Evolutionary conservation across 192 early-diverging fungal species (phyloP), one percentile per base, ranked within the genome.

Genomic region (Gigaspora rosea): DNA sequence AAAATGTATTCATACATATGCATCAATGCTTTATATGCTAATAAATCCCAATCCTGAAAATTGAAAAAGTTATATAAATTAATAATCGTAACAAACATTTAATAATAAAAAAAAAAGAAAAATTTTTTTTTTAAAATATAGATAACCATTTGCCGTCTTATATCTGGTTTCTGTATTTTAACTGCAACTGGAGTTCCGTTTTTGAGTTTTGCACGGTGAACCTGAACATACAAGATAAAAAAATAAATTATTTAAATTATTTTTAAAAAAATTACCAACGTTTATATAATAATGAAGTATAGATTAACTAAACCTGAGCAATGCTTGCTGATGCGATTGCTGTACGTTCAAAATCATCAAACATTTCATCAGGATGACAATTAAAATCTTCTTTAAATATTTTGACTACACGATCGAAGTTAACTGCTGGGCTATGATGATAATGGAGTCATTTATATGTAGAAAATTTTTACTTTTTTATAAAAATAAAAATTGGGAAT

Each of bases 141-240:
- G 3, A n/a, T 66, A 47, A 86, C 89, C 35, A 97, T 95, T 82
- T 98, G 96, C 46, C 87, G 77, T 63, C 76, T 80, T 49, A 98
- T 95, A 75, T 92, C 93, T 0, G 95, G 96, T 75, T 96, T 98
- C 75, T 98, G 96, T 6, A 98, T 85, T 85, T 98, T 98, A 35
- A 98, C 94, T 0, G 96, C 96, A 8, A 98, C 95, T 0, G 71
- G 64, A 11, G 88, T 87, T 12, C 91, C 90, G 51, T 88, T 87
- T n/a, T 85, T 83, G 9, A 95, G 80, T 20, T 80, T 87, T 3
- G 93, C 94, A n/a, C 86, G 88, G 75, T 98, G 96, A 7, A 98
- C 96, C 78, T 41, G 2, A 7, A 41, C 7, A 41, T 41, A 7
- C 27, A 41, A 41, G 41, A 41, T 41, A 41, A 41, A 41, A 7